Percentiles rank a stretch among this genome's conserved stretches.
Conservation (phyloP, 495 filamentous ascomycete species). For the Penicillium desertorum region DNA sequence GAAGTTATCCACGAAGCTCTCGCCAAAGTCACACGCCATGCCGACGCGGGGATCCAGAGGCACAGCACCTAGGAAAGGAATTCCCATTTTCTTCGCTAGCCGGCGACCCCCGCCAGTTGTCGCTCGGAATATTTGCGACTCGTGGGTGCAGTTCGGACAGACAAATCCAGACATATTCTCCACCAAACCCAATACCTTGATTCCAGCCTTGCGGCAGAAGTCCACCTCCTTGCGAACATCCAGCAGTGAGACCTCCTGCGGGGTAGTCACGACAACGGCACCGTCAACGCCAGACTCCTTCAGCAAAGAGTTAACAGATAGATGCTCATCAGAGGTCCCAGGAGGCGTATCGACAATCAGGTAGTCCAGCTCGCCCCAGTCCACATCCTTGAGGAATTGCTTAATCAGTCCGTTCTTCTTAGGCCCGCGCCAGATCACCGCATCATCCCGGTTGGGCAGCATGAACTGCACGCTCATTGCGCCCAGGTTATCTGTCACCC, state of each 20-base stretch:
- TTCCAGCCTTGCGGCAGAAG: constrained; percentile 93
- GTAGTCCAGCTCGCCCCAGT: constrained; percentile 94
- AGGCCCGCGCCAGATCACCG: constrained; percentile 93
- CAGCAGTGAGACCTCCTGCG: constrained; percentile 88
- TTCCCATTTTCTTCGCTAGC: constrained; percentile 78
- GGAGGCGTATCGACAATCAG: constrained; percentile 93
- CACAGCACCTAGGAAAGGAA: constrained; percentile 88
- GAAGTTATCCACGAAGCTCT: constrained; percentile 93
- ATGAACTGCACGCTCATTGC: constrained; percentile 98
- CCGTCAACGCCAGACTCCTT: constrained; percentile 90
- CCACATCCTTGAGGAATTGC: constrained; percentile 94
- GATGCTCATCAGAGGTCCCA: constrained; percentile 90
- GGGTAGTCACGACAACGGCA: constrained; percentile 89
- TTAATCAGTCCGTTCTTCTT: constrained; percentile 99
- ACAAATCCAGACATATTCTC: constrained; percentile 99
- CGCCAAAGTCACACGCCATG: constrained; percentile 94
- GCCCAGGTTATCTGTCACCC: constrained; percentile 85
- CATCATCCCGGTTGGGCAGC: constrained; percentile 88
- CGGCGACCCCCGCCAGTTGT: constrained; percentile 83
- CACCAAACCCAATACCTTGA: constrained; percentile 81
- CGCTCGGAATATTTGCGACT: constrained; percentile 83
- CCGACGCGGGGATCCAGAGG: constrained; percentile 92
- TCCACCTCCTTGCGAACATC: constrained; percentile 97
- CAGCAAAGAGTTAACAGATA: constrained; percentile 84
- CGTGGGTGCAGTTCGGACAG: constrained; percentile 80